These are phyloP conservation scores for Ophiobolus disseminans DNA, from an alignment of 2,329 filamentous ascomycete genomes.

Conservation along the genomic window DNA sequence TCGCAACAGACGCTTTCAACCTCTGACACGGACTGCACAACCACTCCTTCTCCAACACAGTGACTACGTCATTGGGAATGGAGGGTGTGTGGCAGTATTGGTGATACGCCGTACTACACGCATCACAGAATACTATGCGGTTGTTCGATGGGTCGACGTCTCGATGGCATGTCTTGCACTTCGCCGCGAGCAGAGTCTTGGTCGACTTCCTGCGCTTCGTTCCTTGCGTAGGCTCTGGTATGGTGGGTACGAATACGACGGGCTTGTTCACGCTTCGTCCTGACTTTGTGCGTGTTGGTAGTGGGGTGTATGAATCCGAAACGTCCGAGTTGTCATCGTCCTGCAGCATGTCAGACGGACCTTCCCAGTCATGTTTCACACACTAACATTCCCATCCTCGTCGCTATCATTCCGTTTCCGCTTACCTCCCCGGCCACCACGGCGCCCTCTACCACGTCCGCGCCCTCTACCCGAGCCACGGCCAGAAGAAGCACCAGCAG, in stretches of 20 bases:
- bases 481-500: constrained; percentile 29
- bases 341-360: constrained; percentile 28
- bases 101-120: constrained; percentile 81
- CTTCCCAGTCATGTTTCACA: constrained; percentile 2
- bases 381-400: constrained; percentile 45
- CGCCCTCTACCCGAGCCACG: constrained; percentile 49
- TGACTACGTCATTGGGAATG: constrained; percentile 73
- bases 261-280: constrained; percentile 75
- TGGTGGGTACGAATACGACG: constrained; percentile 66
- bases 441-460: constrained; percentile 43
- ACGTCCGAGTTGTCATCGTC: constrained; percentile 48
- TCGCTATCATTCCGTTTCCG: constrained; percentile 48
- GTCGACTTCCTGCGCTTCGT: constrained; percentile 66
- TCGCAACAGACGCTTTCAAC: constrained; percentile 37
- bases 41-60: constrained; percentile 73
- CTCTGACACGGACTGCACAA: constrained; percentile 68
- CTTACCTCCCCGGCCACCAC: constrained; percentile 48
- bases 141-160: constrained; percentile 76
- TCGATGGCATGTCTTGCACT: constrained; percentile 76
- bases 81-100: constrained; percentile 80
- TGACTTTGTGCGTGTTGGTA: constrained; percentile 75
- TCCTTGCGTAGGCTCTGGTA: constrained; percentile 55
- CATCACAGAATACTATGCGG: constrained; percentile 85
- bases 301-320: constrained; percentile 58
- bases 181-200: constrained; percentile 57